Evolutionary conservation across 2,329 filamentous ascomycete species (phyloP).

Genomic region (Penicillium sp.): DNA sequence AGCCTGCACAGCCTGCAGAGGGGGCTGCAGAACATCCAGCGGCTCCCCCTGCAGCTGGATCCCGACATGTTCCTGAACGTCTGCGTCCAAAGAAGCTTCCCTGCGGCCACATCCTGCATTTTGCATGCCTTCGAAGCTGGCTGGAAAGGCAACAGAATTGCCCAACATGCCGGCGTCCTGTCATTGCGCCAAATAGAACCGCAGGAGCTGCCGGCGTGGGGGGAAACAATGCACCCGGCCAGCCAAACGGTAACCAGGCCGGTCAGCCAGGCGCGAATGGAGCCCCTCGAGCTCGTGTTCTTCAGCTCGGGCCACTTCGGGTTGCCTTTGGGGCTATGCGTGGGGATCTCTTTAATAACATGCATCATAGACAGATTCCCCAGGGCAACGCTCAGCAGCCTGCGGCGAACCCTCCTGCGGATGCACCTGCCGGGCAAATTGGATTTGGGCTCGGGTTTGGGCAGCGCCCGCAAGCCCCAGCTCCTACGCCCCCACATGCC

Average conservation of each 20-base stretch:
- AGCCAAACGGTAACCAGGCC: slow-evolving; percentile 39
- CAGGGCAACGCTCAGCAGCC: slow-evolving; percentile 50
- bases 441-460: slow-evolving; percentile 46
- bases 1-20: slow-evolving; percentile 53
- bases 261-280: slow-evolving; percentile 41
- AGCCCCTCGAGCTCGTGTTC: slow-evolving; percentile 58
- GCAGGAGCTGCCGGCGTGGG: slow-evolving; percentile 33
- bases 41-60: slow-evolving; percentile 26
- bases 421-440: slow-evolving; percentile 41
- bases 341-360: slow-evolving; percentile 63
- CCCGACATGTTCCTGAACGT: slow-evolving; percentile 66
- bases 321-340: slow-evolving; percentile 68
- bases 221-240: slow-evolving; percentile 29
- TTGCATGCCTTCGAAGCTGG: slow-evolving; percentile 95
- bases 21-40: slow-evolving; percentile 38
- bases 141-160: slow-evolving; percentile 96
- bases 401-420: slow-evolving; percentile 31
- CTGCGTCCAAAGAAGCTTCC: slow-evolving; percentile 92
- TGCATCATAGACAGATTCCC: slow-evolving; percentile 64
- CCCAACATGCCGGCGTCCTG: slow-evolving; percentile 86
- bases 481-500: slow-evolving; percentile 11
- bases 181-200: slow-evolving; percentile 55
- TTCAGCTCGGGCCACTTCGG: slow-evolving; percentile 73
- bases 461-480: slow-evolving; percentile 29
- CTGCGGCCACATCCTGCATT: slow-evolving; percentile 92